Evolutionary conservation across 371 early-diverging fungal species (phyloP), one percentile per base, ranked within the genome.

Genomic region (Lichtheimia hyalospora): DNA sequence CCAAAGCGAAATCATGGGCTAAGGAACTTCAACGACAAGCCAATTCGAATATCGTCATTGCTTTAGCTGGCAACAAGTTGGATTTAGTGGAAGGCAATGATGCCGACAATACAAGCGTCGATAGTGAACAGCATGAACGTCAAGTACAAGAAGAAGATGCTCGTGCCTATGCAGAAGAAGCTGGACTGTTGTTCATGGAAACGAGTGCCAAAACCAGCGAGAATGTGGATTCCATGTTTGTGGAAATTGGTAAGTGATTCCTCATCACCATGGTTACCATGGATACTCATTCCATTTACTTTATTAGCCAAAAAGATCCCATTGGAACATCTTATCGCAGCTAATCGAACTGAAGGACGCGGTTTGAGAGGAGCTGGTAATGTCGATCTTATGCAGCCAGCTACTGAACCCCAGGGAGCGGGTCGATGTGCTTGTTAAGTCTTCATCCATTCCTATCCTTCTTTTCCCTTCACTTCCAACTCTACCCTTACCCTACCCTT

Each of bases 1-100:
- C 93, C 54, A 95, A 91, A 81, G 99, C 99, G 34, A 97, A 97
- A 82, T 88, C 91, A 7, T 99, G 99, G 99, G 95, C 99, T 25
- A 92, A 95, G 66, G 99, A 99, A 70, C 80, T 98, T 52, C 95
- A 96, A 82, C 85, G 94, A 65, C 96, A 95, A 69, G 96, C 97
- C 57, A 97, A 92, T 72, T 91, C 93, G 48, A 89, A 89, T 70
- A 99, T 96, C 64, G 94, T 98, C 58, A 97, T 96, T 83, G 97
- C 97, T 20, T 77, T 99, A 63, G 96, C 96, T 28, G 99, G 97
- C 49, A 97, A 97, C 79, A 97, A 98, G 76, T 76, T 91, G 14
- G 98, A 98, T 70, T 69, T 97, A 62, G 90, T 81, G 23, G 57
- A 69, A 60, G 55, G 70, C 40, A 70, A 67, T 18, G 56, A 66